phyloP scores from a whole-genome alignment of 768 basidiomycete species.

The Candolleomyces aberdarensis region DNA sequence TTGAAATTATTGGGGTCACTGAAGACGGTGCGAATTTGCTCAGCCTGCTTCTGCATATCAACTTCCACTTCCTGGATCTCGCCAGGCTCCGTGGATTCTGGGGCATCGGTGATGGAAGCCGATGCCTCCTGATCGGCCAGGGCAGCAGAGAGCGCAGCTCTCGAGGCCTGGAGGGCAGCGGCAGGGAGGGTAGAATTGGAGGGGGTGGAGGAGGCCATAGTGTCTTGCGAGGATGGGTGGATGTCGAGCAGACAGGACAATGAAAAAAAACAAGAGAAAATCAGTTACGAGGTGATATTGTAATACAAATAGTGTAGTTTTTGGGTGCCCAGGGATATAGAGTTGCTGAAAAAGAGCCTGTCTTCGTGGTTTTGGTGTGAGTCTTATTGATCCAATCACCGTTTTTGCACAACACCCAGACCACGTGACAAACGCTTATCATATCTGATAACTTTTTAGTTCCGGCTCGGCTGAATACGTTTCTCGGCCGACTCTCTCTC shows the following conservation, averaged over 20 bases:
- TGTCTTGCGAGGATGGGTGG: slow-evolving; percentile 1
- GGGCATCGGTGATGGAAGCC: slow-evolving; percentile 27
- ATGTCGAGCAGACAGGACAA: slow-evolving; percentile 4
- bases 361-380: slow-evolving; percentile 25
- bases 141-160: slow-evolving; percentile 74
- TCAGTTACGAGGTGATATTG: background rate
- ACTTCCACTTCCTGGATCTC: slow-evolving; percentile 87
- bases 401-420: slow-evolving; percentile 13
- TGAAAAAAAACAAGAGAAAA: background rate
- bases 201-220: slow-evolving; percentile 27
- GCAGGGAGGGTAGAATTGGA: slow-evolving; percentile 55
- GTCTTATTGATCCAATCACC: slow-evolving; percentile 11
- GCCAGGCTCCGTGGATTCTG: slow-evolving; percentile 61
- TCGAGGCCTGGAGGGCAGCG: slow-evolving; percentile 72
- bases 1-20: slow-evolving; percentile 92
- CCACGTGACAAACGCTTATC: slow-evolving; percentile 6
- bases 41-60: slow-evolving; percentile 80
- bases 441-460: slow-evolving; percentile 32
- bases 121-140: slow-evolving; percentile 52
- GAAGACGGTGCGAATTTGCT: slow-evolving; percentile 88
- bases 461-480: slow-evolving; percentile 4
- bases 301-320: background rate
- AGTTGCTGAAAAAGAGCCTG: background rate
- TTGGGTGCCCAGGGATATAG: background rate
- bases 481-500: slow-evolving; percentile 1